These are phyloP conservation scores for Geosiphon pyriformis DNA, from an alignment of 192 early-diverging fungal genomes.

Conservation along the genomic window DNA sequence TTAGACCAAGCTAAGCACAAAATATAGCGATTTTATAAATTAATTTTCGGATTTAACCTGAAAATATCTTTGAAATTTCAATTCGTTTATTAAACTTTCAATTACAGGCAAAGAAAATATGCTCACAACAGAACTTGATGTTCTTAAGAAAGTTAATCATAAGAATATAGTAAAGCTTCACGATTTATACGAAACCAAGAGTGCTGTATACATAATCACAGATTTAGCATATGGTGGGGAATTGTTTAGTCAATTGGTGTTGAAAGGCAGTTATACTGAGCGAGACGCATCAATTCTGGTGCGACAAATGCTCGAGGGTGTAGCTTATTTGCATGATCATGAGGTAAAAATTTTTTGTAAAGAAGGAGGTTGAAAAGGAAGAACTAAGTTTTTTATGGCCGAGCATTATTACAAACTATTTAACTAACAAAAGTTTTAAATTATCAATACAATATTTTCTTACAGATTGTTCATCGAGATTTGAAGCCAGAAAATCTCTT, in stretches of 20 bases:
- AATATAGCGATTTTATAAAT: too few species aligned
- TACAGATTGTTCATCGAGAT: conserved; percentile 77
- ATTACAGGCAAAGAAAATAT: conserved; percentile 58
- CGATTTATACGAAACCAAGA: conserved; percentile 65
- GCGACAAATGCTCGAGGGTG: conserved; percentile 68
- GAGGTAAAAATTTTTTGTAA: too few species aligned
- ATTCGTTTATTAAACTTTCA: too few species aligned
- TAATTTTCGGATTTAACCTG: too few species aligned
- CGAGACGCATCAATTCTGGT: conserved; percentile 74
- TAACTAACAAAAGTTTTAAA: too few species aligned
- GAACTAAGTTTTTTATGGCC: too few species aligned
- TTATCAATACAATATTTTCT: too few species aligned
- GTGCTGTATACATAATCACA: conserved; percentile 68
- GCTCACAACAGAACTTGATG: conserved; percentile 60
- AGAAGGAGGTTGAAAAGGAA: too few species aligned
- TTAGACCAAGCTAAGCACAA: too few species aligned
- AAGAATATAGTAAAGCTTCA: conserved; percentile 78
- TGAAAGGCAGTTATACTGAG: conserved; percentile 75
- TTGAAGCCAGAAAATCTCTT: conserved; percentile 87
- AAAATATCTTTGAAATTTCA: too few species aligned
- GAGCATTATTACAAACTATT: too few species aligned
- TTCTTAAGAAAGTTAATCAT: conserved; percentile 74
- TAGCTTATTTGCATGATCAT: conserved; percentile 81
- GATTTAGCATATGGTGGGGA: conserved; percentile 82
- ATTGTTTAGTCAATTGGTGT: conserved; percentile 72